Evolutionary conservation across 108 stramenopile genomes (phyloP), one percentile per base, ranked within the genome.

Genomic region (Cyclotella distinguenda): DNA sequence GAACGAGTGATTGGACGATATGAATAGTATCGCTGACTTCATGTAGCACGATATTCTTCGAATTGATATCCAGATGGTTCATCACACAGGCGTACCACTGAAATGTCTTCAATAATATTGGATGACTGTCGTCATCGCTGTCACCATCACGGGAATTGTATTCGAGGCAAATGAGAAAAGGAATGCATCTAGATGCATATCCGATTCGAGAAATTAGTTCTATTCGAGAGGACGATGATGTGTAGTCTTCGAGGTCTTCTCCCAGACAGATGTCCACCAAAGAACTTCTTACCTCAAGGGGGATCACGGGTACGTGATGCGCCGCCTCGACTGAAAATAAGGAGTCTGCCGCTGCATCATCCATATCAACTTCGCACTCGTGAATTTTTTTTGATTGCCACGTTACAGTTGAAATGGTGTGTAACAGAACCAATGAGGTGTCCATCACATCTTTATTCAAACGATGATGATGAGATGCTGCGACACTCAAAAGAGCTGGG

Each of bases 91-190:
- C 43, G 67, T 60, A 78, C 77, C 77, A 78, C 27, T 54, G 31
- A 1, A 78, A 46, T n/a, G 55, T 52, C 15, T 60, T 23, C 10
- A 11, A 44, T 22, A 75, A 11, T 42, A 65, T 57, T 28, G 50
- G 42, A 12, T 28, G 15, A n/a, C 18, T 19, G 22, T 64, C 66
- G 15, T 40, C 43, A 48, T 61, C 64, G 19, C 51, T 55, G 4
- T 53, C 54, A 18, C 64, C 73, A 39, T 54, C 62, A 38, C 48
- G 44, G 34, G 44, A n/a, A n/a, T n/a, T n/a, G n/a, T n/a, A 59
- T 35, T 68, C 50, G 30, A 84, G 61, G 22, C 61, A 38, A 5
- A 77, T 74, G 21, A 86, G 48, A 45, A 86, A 86, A 6, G 83
- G 72, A 42, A 78, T 64, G 38, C 83, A 86, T 56, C 86, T 48